Conservation (phyloP, 2,329 filamentous ascomycete species). For the Aureobasidium sp. region DNA sequence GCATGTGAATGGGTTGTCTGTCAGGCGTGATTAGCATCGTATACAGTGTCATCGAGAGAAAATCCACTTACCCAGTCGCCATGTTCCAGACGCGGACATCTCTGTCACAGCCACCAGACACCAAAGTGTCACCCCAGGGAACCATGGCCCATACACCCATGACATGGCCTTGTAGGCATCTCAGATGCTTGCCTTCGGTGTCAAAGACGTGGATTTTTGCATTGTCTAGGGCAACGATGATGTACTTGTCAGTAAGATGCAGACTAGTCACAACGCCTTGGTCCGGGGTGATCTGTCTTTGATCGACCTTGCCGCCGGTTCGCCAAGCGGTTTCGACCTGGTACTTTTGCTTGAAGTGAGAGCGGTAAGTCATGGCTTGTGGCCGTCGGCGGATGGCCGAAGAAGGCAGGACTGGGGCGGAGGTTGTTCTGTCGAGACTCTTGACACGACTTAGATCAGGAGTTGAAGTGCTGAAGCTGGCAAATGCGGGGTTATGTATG, state of each 20-base stretch:
- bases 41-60: neutral
- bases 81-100: conserved; percentile 98
- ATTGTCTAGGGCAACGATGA: conserved; percentile 95
- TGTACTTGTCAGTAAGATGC: conserved; percentile 90
- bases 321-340: conserved; percentile 96
- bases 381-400: conserved; percentile 38
- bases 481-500: conserved; percentile 22
- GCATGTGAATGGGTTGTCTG: conserved; percentile 56
- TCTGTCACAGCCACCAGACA: conserved; percentile 92
- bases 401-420: conserved; percentile 26
- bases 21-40: neutral
- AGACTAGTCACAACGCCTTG: conserved; percentile 94
- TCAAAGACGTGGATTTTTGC: conserved; percentile 98
- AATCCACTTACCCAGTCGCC: conserved; percentile 67
- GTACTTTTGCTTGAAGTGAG: conserved; percentile 95
- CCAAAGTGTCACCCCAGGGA: conserved; percentile 89
- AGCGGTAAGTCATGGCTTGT: conserved; percentile 78
- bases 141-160: conserved; percentile 99
- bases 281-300: conserved; percentile 87
- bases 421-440: conserved; percentile 49
- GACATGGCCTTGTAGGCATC: conserved; percentile 87
- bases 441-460: conserved; percentile 44
- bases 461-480: conserved; percentile 33
- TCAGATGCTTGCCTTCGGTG: conserved; percentile 77
- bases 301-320: conserved; percentile 76